Evolutionary conservation across 331 rosid species (phyloP).

Genomic region (Cydonia oblonga): DNA sequence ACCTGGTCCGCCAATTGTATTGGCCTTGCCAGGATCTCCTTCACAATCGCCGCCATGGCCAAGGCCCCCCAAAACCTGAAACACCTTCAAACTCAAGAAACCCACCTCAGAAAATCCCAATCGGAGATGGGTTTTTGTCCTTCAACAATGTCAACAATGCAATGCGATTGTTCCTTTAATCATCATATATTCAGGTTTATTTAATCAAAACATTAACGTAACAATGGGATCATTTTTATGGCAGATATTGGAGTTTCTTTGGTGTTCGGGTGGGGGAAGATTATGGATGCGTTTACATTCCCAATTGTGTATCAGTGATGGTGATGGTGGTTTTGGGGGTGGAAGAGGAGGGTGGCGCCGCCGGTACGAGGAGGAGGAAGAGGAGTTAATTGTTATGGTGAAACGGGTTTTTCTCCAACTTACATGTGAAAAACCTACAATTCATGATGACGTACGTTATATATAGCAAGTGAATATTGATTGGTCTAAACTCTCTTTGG

Average conservation of each 20-base stretch:
- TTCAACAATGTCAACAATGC: not conserved
- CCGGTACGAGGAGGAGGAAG: conserved; percentile 12
- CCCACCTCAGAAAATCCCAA: not conserved
- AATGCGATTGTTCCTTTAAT: not conserved
- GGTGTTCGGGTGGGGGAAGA: not conserved
- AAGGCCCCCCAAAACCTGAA: not conserved
- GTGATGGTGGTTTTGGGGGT: not conserved
- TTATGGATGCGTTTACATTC: not conserved
- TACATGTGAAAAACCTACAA: not conserved
- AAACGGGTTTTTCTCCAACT: conserved; percentile 35
- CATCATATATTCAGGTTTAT: not conserved
- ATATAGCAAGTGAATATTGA: conserved; percentile 26
- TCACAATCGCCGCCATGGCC: conserved; percentile 61
- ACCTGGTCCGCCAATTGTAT: conserved; percentile 73
- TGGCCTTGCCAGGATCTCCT: conserved; percentile 74
- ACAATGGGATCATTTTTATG: not conserved
- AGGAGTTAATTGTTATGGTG: conserved; percentile 20
- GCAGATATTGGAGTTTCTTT: not conserved
- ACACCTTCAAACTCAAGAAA: not conserved
- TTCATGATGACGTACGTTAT: conserved; percentile 5
- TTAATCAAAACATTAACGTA: not conserved
- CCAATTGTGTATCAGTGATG: not conserved
- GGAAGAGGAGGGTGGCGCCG: conserved; percentile 16
- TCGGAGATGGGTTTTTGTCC: not conserved
- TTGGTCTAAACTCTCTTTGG: conserved; percentile 14